These are phyloP conservation scores for Termitomyces sp. DNA, from an alignment of 768 basidiomycete species.

Conservation along the genomic window DNA sequence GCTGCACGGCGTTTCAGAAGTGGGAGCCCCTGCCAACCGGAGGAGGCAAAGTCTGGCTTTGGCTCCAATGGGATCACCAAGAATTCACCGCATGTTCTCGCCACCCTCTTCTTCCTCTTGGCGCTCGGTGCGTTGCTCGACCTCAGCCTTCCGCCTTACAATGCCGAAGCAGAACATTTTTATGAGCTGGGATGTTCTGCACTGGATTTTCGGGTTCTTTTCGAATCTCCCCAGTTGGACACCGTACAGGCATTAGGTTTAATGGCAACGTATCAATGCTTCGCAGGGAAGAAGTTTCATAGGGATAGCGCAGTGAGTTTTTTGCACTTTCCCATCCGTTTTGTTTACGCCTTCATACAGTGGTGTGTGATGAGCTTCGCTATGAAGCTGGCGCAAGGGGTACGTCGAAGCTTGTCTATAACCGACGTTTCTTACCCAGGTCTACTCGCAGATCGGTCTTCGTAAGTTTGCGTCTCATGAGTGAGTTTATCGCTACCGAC, in stretches of 20 bases:
- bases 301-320: slow-evolving; percentile 36
- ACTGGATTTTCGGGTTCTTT: slow-evolving; percentile 44
- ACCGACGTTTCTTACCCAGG: neutral
- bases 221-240: slow-evolving; percentile 49
- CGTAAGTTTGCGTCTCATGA: slow-evolving; percentile 25
- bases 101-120: slow-evolving; percentile 52
- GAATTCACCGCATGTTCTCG: slow-evolving; percentile 41
- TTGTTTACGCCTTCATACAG: slow-evolving; percentile 18
- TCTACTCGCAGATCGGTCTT: slow-evolving; percentile 30
- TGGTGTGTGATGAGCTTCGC: slow-evolving; percentile 53
- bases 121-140: slow-evolving; percentile 62
- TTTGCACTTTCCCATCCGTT: slow-evolving; percentile 11
- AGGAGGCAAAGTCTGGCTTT: neutral
- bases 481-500: neutral
- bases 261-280: slow-evolving; percentile 50
- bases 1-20: slow-evolving; percentile 9
- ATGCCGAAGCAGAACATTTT: slow-evolving; percentile 55
- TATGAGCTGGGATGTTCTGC: slow-evolving; percentile 54
- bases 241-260: slow-evolving; percentile 58
- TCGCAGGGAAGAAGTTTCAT: slow-evolving; percentile 48
- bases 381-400: slow-evolving; percentile 57
- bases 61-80: neutral
- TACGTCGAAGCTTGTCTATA: slow-evolving; percentile 16
- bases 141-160: slow-evolving; percentile 43
- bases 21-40: slow-evolving; percentile 6